These are phyloP conservation scores for Cryptococcus floricola DNA, from an alignment of 1,284 basidiomycete genomes.

Conservation along the genomic window DNA sequence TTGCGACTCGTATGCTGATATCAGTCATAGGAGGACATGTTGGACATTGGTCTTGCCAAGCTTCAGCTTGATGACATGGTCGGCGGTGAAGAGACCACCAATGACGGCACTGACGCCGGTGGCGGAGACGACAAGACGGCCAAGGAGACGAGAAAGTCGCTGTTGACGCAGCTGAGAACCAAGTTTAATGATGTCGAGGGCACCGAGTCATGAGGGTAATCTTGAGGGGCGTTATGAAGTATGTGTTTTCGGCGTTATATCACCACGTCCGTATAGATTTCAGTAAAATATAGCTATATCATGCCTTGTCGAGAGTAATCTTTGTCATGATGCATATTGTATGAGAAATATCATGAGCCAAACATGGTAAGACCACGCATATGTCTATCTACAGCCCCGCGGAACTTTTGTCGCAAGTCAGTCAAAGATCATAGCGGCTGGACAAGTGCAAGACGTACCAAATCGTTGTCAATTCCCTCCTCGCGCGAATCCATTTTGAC, in stretches of 20 bases:
- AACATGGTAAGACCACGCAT: conserved; percentile 53
- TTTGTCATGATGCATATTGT: neutral
- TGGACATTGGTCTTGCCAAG: conserved; percentile 83
- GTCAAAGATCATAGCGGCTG: neutral
- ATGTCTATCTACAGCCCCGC: conserved; percentile 72
- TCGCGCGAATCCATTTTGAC: conserved; percentile 73
- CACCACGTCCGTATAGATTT: neutral
- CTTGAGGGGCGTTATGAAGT: neutral
- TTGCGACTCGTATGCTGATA: neutral
- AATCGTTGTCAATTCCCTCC: conserved; percentile 82
- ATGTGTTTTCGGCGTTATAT: neutral
- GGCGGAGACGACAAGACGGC: conserved; percentile 57
- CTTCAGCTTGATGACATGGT: conserved; percentile 87
- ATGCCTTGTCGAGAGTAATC: neutral
- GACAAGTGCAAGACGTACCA: conserved; percentile 32
- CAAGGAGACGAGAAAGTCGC: conserved; percentile 68
- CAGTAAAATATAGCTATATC: neutral
- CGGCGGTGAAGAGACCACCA: conserved; percentile 57
- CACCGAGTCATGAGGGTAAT: neutral
- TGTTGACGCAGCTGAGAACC: conserved; percentile 73
- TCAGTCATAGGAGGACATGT: conserved; percentile 70
- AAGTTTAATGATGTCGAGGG: conserved; percentile 52
- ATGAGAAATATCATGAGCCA: conserved; percentile 18
- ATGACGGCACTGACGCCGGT: conserved; percentile 40
- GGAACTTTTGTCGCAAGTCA: conserved; percentile 58